phyloP scores from a whole-genome alignment of 1,284 basidiomycete genomes.

The Rhodofomes roseus region DNA sequence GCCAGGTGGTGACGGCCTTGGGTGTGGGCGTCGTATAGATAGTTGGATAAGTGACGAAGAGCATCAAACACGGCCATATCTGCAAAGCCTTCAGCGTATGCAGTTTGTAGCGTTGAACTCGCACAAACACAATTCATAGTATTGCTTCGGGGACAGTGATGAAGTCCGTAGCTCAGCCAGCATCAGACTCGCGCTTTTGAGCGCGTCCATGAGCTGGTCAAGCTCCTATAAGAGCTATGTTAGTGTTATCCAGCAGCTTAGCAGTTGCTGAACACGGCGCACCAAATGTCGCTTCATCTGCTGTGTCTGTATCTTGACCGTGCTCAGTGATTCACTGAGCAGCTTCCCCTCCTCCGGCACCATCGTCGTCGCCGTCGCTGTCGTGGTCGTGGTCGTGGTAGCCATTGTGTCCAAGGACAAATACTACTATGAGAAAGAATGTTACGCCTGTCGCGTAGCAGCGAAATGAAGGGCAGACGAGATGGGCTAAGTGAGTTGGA shows the following conservation, averaged over 20 bases:
- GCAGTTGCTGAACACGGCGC: slow-evolving; percentile 27
- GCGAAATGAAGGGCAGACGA: not conserved
- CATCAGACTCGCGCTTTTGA: slow-evolving; percentile 95
- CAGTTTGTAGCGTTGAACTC: not conserved
- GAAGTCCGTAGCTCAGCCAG: slow-evolving; percentile 91
- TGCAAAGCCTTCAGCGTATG: slow-evolving; percentile 29
- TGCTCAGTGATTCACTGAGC: slow-evolving; percentile 77
- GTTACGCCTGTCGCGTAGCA: not conserved
- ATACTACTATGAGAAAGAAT: not conserved
- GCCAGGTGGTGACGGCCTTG: slow-evolving; percentile 89
- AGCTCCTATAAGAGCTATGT: slow-evolving; percentile 53
- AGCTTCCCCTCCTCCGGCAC: slow-evolving; percentile 72
- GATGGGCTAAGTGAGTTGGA: not conserved
- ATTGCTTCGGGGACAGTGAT: slow-evolving; percentile 90
- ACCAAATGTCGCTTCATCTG: slow-evolving; percentile 93
- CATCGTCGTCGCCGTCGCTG: slow-evolving; percentile 10
- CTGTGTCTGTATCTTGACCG: slow-evolving; percentile 89
- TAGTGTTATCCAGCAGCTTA: not conserved
- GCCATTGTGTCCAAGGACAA: not conserved
- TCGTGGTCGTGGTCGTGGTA: slow-evolving; percentile 15
- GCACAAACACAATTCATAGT: slow-evolving; percentile 89
- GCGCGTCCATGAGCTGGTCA: slow-evolving; percentile 95
- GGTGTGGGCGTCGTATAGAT: slow-evolving; percentile 90
- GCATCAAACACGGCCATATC: slow-evolving; percentile 98
- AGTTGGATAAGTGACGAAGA: slow-evolving; percentile 88